These are phyloP conservation scores for Salvia hispanica DNA, from an alignment of 257 asterid species.

Conservation along the genomic window DNA sequence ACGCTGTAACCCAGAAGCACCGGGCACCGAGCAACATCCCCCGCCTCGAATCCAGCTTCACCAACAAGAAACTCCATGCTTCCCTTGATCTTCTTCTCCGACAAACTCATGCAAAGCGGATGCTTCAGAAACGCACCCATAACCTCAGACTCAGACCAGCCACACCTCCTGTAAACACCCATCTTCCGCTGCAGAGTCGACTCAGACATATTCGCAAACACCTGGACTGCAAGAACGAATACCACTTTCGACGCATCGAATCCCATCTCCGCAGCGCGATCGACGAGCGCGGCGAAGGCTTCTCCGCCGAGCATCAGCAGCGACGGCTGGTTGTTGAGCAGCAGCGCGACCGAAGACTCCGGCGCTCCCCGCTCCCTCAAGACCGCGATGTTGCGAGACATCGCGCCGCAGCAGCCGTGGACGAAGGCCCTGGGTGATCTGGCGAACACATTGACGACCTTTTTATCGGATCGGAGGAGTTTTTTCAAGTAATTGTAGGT, in stretches of 20 bases:
- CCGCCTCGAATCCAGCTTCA: slow-evolving; percentile 20
- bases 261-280: slow-evolving; percentile 29
- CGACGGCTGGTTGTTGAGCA: slow-evolving; percentile 5
- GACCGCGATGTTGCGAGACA: slow-evolving; percentile 10
- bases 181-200: slow-evolving; percentile 12
- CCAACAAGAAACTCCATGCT: slow-evolving; percentile 32
- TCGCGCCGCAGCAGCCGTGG: not conserved
- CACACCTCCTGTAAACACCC: slow-evolving; percentile 30
- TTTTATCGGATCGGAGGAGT: slow-evolving; percentile 17
- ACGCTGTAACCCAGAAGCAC: slow-evolving; percentile 8
- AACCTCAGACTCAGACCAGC: slow-evolving; percentile 36
- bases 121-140: slow-evolving; percentile 22
- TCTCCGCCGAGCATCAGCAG: not conserved
- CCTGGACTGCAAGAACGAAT: slow-evolving; percentile 24
- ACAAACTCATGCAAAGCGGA: slow-evolving; percentile 35
- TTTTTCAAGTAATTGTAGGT: slow-evolving; percentile 23
- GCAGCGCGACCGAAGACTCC: not conserved
- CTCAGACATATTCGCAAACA: not conserved
- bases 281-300: not conserved
- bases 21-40: slow-evolving; percentile 17
- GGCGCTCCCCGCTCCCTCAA: slow-evolving; percentile 11
- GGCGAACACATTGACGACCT: slow-evolving; percentile 2
- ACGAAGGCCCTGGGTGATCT: not conserved
- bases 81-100: slow-evolving; percentile 32
- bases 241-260: not conserved